Evolutionary conservation across 768 basidiomycete genomes (phyloP).

Genomic region (Leccinellum albellum): DNA sequence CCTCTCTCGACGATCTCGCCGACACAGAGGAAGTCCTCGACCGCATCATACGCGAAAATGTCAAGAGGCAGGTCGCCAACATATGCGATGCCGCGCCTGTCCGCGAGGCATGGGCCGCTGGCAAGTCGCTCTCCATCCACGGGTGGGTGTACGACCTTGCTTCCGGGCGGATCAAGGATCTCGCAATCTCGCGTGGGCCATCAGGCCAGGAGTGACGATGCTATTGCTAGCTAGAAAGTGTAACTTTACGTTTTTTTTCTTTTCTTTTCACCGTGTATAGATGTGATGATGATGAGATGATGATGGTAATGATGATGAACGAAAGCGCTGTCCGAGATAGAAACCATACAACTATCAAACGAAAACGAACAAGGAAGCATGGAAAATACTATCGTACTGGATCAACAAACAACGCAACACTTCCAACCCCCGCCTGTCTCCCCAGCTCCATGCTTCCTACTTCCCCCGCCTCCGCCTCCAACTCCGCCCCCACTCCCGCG

Average conservation of each 20-base stretch:
- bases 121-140: slow-evolving; percentile 53
- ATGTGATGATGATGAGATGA: background rate
- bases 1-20: slow-evolving; percentile 40
- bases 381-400: background rate
- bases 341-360: slow-evolving; percentile 6
- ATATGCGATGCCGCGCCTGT: slow-evolving; percentile 46
- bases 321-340: slow-evolving; percentile 13
- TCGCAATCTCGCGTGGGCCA: slow-evolving; percentile 40
- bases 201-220: too few species aligned
- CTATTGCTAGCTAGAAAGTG: too few species aligned
- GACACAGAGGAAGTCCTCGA: slow-evolving; percentile 36
- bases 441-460: background rate
- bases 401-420: slow-evolving; percentile 69
- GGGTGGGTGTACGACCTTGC: slow-evolving; percentile 73
- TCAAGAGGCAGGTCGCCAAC: slow-evolving; percentile 52
- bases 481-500: slow-evolving; percentile 21
- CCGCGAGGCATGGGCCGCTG: slow-evolving; percentile 39
- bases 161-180: slow-evolving; percentile 56
- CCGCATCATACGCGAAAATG: slow-evolving; percentile 56
- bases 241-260: background rate
- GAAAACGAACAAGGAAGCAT: background rate
- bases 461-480: slow-evolving; percentile 35
- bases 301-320: background rate
- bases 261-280: background rate
- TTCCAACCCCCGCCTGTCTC: slow-evolving; percentile 43